Conservation (phyloP, 2,329 filamentous ascomycete genomes). For the Fusarium paranaense region DNA sequence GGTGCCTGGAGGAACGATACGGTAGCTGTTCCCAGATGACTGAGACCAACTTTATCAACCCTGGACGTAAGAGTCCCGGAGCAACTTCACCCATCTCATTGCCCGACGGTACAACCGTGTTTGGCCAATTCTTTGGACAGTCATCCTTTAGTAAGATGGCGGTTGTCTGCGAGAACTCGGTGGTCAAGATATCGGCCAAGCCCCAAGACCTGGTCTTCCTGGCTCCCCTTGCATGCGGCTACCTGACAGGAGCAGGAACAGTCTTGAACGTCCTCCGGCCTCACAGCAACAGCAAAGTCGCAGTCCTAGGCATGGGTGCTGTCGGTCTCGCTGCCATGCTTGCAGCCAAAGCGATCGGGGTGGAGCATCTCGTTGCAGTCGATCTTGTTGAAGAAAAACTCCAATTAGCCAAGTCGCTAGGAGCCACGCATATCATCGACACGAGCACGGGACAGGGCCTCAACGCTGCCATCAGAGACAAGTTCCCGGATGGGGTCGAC, state of each 20-base stretch:
- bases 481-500: neutral
- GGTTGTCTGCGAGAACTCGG: neutral
- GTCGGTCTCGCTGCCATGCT: neutral
- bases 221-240: neutral
- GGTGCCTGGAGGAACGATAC: neutral
- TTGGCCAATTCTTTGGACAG: neutral
- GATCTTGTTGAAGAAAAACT: neutral
- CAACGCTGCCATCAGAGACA: neutral
- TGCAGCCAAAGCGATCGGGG: neutral
- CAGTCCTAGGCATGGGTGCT: neutral
- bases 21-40: neutral
- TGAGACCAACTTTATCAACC: neutral
- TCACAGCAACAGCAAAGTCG: neutral
- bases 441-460: neutral
- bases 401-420: neutral
- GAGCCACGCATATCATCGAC: neutral
- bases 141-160: neutral
- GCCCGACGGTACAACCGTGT: neutral
- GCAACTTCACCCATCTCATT: neutral
- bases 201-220: neutral
- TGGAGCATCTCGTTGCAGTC: neutral
- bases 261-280: neutral
- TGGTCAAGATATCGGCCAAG: neutral
- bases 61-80: neutral
- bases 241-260: neutral